Evolutionary conservation across 192 early-diverging fungal genomes (phyloP).

Genomic region (Coemansia biformis): DNA sequence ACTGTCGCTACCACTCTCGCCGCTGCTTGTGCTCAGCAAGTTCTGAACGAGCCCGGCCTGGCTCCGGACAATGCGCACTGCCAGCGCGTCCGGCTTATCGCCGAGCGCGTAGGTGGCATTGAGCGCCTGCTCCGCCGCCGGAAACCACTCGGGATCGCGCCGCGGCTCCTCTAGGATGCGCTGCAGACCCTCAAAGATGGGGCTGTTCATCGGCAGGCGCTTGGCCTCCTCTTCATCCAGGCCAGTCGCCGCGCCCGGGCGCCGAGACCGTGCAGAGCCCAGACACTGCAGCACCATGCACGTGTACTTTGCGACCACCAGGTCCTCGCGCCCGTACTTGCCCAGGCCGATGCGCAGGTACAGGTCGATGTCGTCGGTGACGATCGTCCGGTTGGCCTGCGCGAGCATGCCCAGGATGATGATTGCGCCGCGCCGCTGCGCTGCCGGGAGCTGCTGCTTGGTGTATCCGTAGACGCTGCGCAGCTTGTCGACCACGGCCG

Average conservation of each 20-base stretch:
- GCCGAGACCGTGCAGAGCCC: constrained; percentile 27
- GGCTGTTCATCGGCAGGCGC: constrained; percentile 55
- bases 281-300: constrained; percentile 91
- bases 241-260: constrained; percentile 12
- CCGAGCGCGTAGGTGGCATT: constrained; percentile 87
- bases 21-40: constrained; percentile 14
- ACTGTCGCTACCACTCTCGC: too few relatives aligned
- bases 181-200: constrained; percentile 54
- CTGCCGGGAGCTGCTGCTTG: constrained; percentile 59
- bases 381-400: constrained; percentile 74
- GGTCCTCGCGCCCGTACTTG: constrained; percentile 70
- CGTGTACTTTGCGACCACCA: constrained; percentile 79
- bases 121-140: constrained; percentile 87
- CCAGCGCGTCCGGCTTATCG: constrained; percentile 85
- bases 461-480: constrained; percentile 74
- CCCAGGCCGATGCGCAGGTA: constrained; percentile 83
- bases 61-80: constrained; percentile 67
- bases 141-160: constrained; percentile 65
- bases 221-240: constrained; percentile 29
- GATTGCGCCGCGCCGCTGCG: constrained; percentile 80
- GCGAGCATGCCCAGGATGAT: constrained; percentile 92
- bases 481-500: constrained; percentile 67
- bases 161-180: constrained; percentile 47
- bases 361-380: constrained; percentile 79
- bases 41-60: constrained; percentile 64